Percentiles rank a stretch among this genome's conserved stretches.
Conservation (phyloP, 2,329 filamentous ascomycete genomes). For the Elsinoe batatas region DNA sequence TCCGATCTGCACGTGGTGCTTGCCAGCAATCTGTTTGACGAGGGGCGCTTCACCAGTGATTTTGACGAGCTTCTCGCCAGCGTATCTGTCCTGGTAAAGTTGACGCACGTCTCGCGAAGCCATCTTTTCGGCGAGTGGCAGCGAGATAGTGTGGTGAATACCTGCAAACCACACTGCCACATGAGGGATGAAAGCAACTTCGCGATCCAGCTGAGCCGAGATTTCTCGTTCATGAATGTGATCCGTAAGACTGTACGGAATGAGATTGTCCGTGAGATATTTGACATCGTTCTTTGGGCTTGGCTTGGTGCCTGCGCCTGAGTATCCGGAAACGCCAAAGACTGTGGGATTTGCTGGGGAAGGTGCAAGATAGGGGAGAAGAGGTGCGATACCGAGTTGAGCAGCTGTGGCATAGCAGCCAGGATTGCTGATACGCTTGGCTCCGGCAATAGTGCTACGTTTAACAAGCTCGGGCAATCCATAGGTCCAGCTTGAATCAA, state of each 20-base stretch:
- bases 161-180: constrained; percentile 97
- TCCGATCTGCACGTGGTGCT: constrained; percentile 87
- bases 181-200: constrained; percentile 82
- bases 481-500: constrained; percentile 78
- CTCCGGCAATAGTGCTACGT: constrained; percentile 63
- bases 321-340: constrained; percentile 90
- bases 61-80: constrained; percentile 90
- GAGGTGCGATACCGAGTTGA: constrained; percentile 76
- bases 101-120: constrained; percentile 85
- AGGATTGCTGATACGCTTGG: constrained; percentile 80
- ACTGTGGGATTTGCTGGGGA: constrained; percentile 59
- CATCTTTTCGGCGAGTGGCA: constrained; percentile 79
- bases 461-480: constrained; percentile 78
- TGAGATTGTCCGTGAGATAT: constrained; percentile 73
- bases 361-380: constrained; percentile 61
- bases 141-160: constrained; percentile 83
- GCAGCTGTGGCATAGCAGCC: constrained; percentile 93
- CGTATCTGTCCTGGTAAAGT: constrained; percentile 91
- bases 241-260: constrained; percentile 83
- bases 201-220: constrained; percentile 60
- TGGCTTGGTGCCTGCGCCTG: constrained; percentile 88
- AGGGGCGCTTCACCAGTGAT: constrained; percentile 77
- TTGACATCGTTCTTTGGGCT: constrained; percentile 87
- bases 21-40: constrained; percentile 74
- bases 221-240: constrained; percentile 96